Conservation (phyloP, 495 filamentous ascomycete species). For the Pyrenula aspistea region DNA sequence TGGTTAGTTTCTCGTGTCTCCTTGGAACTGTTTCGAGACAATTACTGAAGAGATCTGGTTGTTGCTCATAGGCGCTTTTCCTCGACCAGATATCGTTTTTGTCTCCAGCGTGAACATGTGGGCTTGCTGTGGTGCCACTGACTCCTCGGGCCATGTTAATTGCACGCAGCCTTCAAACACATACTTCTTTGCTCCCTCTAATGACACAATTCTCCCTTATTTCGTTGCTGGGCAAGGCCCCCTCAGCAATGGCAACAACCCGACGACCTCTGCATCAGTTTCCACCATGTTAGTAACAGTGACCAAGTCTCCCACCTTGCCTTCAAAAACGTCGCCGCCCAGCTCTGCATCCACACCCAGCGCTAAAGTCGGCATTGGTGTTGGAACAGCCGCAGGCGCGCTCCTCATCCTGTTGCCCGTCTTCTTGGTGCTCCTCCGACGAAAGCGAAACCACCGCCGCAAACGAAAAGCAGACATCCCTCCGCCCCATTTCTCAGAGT, state of each 20-base stretch:
- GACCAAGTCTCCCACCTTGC: not conserved
- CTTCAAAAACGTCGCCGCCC: not conserved
- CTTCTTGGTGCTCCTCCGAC: not conserved
- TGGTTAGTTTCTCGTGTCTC: not conserved
- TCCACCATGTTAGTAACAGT: not conserved
- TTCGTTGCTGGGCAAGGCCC: not conserved
- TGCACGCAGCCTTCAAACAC: not conserved
- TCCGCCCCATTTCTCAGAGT: not conserved
- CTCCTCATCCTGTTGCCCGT: not conserved
- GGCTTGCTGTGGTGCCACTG: not conserved
- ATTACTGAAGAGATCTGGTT: not conserved
- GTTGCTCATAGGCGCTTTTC: not conserved
- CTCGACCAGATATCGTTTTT: not conserved
- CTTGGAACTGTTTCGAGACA: not conserved
- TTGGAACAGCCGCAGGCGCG: not conserved
- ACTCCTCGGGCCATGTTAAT: not conserved
- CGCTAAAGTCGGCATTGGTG: not conserved
- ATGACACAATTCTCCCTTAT: not conserved
- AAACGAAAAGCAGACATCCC: not conserved
- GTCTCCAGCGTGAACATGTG: not conserved
- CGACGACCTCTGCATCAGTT: not conserved
- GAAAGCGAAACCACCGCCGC: not conserved
- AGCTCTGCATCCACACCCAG: not conserved
- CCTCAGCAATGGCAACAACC: not conserved
- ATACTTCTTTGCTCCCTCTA: not conserved